phyloP scores from a whole-genome alignment of 192 early-diverging fungal species.

The Podila clonocystis region DNA sequence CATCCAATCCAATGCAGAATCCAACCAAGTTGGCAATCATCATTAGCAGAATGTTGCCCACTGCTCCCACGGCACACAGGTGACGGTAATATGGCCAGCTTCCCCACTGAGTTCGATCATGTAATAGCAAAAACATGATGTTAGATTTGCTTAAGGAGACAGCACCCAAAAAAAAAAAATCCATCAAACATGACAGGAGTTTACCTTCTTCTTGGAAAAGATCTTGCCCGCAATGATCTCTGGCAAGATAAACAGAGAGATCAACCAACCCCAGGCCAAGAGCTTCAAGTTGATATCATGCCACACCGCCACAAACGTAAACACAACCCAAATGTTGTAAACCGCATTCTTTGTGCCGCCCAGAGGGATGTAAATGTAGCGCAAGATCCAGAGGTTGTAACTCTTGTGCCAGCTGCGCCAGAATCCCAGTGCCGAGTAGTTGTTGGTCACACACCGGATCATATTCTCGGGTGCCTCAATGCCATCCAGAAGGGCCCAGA shows the following conservation, averaged over 20 bases:
- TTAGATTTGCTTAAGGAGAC: neutral
- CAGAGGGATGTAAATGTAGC: conserved; percentile 93
- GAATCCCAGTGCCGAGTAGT: conserved; percentile 93
- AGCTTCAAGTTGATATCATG: conserved; percentile 90
- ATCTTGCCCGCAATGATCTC: conserved; percentile 74
- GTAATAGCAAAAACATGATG: conserved; percentile 18
- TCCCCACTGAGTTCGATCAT: conserved; percentile 57
- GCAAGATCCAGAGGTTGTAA: conserved; percentile 90
- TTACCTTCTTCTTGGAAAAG: conserved; percentile 64
- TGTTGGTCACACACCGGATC: conserved; percentile 95
- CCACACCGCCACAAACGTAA: conserved; percentile 98
- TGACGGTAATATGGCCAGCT: conserved; percentile 72
- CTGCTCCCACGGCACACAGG: conserved; percentile 84
- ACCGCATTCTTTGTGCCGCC: conserved; percentile 78
- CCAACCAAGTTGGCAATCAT: conserved; percentile 98
- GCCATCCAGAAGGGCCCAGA: conserved; percentile 96
- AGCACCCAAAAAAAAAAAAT: neutral
- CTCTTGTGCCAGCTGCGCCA: conserved; percentile 98
- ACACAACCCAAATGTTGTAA: conserved; percentile 87
- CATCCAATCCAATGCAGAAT: conserved; percentile 90
- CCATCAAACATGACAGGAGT: neutral
- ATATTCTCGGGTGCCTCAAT: conserved; percentile 94
- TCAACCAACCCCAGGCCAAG: conserved; percentile 93
- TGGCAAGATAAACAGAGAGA: conserved; percentile 86
- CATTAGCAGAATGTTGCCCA: conserved; percentile 92